These are phyloP conservation scores for Xylariaceae sp. DNA, from an alignment of 2,329 filamentous ascomycete genomes.

Conservation along the genomic window DNA sequence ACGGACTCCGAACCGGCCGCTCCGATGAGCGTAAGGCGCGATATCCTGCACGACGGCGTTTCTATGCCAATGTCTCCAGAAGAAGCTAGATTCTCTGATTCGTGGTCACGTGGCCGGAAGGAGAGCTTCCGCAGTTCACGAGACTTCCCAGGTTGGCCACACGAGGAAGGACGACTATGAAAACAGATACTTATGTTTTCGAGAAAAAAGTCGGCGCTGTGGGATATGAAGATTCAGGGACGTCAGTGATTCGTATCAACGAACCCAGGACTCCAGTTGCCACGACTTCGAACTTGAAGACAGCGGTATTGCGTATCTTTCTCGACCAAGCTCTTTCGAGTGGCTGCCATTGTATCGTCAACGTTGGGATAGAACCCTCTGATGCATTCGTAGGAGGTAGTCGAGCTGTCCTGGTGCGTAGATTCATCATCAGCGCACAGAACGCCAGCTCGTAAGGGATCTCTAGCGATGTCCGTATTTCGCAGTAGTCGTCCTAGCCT, in stretches of 20 bases:
- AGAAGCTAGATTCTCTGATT: background rate
- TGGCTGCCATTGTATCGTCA: background rate
- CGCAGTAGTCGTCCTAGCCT: no score
- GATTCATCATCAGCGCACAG: no score
- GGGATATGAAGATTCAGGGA: no score
- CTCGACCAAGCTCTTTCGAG: background rate
- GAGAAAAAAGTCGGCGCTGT: no score
- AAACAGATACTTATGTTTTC: no score
- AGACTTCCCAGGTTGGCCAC: background rate
- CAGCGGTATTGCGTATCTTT: background rate
- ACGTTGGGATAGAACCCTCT: no score
- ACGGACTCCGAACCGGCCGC: background rate
- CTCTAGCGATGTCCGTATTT: no score
- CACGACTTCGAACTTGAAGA: background rate
- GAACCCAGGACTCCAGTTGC: background rate
- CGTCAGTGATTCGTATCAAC: background rate
- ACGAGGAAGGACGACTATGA: no score
- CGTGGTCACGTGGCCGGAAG: conserved; percentile 17
- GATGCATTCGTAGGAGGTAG: background rate
- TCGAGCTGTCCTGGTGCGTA: background rate
- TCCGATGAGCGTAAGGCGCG: conserved; percentile 6
- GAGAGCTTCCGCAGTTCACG: conserved; percentile 3
- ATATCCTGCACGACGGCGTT: conserved; percentile 9
- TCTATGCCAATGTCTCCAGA: conserved; percentile 8
- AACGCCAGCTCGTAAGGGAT: no score